These are phyloP conservation scores for Sarocladium oryzae DNA, from an alignment of 2,329 filamentous ascomycete genomes.

Conservation along the genomic window DNA sequence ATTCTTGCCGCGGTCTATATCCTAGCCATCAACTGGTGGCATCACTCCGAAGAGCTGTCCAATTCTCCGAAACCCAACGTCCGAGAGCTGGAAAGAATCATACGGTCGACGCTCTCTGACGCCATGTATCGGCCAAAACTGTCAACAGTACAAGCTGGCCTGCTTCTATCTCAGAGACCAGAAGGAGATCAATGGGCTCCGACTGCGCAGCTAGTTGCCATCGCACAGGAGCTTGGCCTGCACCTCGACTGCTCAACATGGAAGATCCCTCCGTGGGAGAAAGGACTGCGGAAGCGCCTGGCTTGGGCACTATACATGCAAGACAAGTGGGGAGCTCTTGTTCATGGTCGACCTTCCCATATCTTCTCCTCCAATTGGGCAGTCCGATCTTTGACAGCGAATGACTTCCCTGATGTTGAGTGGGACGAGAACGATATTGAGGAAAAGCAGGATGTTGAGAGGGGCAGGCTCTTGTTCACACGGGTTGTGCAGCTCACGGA, in stretches of 20 bases:
- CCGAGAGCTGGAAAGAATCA: constrained; percentile 65
- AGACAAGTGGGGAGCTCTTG: constrained; percentile 82
- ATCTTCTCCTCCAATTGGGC: constrained; percentile 67
- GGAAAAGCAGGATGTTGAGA: constrained; percentile 58
- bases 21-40: constrained; percentile 83
- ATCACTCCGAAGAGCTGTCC: constrained; percentile 62
- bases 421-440: constrained; percentile 56
- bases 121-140: constrained; percentile 78
- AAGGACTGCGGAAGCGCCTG: constrained; percentile 73
- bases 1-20: constrained; percentile 78
- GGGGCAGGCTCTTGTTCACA: constrained; percentile 63
- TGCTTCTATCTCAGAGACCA: constrained; percentile 67
- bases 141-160: constrained; percentile 70
- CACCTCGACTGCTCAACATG: constrained; percentile 82
- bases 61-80: constrained; percentile 63
- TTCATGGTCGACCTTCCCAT: constrained; percentile 81
- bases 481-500: constrained; percentile 71
- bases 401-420: constrained; percentile 69
- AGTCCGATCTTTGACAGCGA: constrained; percentile 55
- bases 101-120: constrained; percentile 65
- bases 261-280: constrained; percentile 86
- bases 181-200: constrained; percentile 77
- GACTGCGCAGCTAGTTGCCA: constrained; percentile 80
- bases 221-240: constrained; percentile 79
- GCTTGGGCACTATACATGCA: constrained; percentile 93